These are phyloP conservation scores for Solanum gracilifrons DNA, from an alignment of 257 asterid species.

Conservation along the genomic window DNA sequence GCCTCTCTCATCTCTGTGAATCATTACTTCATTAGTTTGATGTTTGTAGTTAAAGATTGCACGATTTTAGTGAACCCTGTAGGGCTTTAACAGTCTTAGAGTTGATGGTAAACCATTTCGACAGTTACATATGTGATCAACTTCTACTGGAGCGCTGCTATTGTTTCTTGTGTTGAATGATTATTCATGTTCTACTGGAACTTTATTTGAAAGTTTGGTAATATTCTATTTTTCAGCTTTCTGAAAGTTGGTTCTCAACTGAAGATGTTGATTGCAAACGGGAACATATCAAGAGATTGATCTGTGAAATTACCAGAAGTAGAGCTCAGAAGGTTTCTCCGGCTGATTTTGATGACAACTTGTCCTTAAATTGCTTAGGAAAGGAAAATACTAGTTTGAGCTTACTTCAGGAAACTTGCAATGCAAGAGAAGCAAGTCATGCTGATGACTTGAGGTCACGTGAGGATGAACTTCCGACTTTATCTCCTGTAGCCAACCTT, in stretches of 20 bases:
- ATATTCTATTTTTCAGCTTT: slow-evolving; percentile 43
- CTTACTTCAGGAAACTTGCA: slow-evolving; percentile 2
- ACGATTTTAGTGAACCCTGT: neutral
- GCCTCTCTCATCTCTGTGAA: neutral
- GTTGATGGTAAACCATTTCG: neutral
- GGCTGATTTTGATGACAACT: slow-evolving; percentile 4
- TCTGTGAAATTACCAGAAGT: slow-evolving; percentile 29
- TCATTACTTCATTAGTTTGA: neutral
- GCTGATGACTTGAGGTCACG: slow-evolving; percentile 7
- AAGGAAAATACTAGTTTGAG: slow-evolving; percentile 16
- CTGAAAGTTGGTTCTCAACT: slow-evolving; percentile 62
- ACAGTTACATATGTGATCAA: neutral
- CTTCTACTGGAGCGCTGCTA: neutral
- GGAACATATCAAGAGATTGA: slow-evolving; percentile 41
- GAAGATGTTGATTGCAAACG: slow-evolving; percentile 80
- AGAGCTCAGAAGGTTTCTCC: slow-evolving; percentile 24
- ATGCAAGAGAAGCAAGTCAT: slow-evolving; percentile 12
- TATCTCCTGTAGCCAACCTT: slow-evolving; percentile 6
- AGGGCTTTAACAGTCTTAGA: neutral
- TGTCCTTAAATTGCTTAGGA: slow-evolving; percentile 3
- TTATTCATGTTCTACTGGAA: neutral
- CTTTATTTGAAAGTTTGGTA: neutral
- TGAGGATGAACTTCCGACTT: slow-evolving; percentile 5
- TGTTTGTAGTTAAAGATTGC: neutral
- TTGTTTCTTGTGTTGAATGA: neutral